phyloP scores from a whole-genome alignment of 768 basidiomycete genomes.

The Suillus hirtellus region DNA sequence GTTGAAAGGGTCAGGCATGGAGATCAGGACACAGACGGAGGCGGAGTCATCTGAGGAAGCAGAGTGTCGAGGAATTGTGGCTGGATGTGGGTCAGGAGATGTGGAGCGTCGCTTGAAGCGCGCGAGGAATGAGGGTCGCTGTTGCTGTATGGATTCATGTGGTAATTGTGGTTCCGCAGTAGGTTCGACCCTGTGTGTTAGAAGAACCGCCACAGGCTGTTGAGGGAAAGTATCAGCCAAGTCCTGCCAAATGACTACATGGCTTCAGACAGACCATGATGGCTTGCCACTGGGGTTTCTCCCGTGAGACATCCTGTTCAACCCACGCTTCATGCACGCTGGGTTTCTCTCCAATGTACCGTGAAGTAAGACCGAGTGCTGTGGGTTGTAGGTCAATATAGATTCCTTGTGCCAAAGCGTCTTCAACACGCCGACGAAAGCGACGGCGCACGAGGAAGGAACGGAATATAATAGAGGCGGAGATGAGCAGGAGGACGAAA shows the following conservation, averaged over 20 bases:
- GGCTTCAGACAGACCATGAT: constrained; percentile 42
- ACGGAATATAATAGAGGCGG: constrained; percentile 62
- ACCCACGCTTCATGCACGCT: constrained; percentile 51
- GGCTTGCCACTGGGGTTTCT: constrained; percentile 41
- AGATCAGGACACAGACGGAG: constrained; percentile 57
- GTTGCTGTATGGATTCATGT: constrained; percentile 1
- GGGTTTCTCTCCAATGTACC: constrained; percentile 50
- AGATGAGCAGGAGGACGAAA: constrained; percentile 64
- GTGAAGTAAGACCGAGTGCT: constrained; percentile 26
- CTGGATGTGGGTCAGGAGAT: constrained; percentile 13
- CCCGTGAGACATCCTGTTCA: constrained; percentile 23
- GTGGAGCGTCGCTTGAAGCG: constrained; percentile 3
- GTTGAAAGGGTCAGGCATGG: constrained; percentile 49
- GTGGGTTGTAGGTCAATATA: constrained; percentile 40
- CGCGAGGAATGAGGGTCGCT: constrained; percentile 10
- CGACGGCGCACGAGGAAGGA: constrained; percentile 62
- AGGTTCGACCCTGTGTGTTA: constrained; percentile 23
- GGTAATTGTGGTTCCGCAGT: neutral
- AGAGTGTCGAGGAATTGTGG: constrained; percentile 5
- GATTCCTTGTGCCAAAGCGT: constrained; percentile 50
- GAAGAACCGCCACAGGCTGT: constrained; percentile 31
- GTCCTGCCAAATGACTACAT: neutral
- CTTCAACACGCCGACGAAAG: constrained; percentile 52
- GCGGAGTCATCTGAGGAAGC: constrained; percentile 35
- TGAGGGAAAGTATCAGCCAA: constrained; percentile 10